Conservation (phyloP, 176 grass and related monocot species). For the barley (Hordeum vulgare) region DNA sequence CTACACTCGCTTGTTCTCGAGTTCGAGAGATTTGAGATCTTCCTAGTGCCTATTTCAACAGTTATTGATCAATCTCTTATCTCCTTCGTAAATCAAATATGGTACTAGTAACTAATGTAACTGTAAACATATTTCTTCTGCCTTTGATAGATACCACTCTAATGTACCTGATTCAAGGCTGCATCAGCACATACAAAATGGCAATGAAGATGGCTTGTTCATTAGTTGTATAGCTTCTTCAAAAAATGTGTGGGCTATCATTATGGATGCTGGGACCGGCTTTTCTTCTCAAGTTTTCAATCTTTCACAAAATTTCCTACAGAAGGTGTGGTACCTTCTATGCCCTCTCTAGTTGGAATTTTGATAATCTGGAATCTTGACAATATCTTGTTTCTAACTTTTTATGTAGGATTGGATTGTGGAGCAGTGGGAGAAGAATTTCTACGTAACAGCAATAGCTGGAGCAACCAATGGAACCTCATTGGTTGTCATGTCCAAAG, state of each 20-base stretch:
- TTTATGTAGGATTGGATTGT: constrained; percentile 74
- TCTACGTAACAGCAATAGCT: constrained; percentile 77
- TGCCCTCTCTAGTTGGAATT: neutral
- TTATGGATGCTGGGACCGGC: constrained; percentile 72
- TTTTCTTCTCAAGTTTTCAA: constrained; percentile 67
- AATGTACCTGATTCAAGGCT: constrained; percentile 75
- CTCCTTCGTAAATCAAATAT: neutral
- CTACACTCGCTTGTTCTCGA: neutral
- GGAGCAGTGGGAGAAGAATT: constrained; percentile 83
- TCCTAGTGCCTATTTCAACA: neutral
- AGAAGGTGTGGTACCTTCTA: constrained; percentile 42
- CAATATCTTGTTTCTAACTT: neutral
- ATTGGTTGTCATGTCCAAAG: constrained; percentile 88
- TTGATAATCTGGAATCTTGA: neutral
- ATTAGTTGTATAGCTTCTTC: constrained; percentile 79
- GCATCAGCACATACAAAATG: constrained; percentile 69
- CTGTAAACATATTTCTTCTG: constrained; percentile 7
- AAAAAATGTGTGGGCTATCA: constrained; percentile 62
- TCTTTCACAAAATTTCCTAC: constrained; percentile 59
- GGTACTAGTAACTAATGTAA: neutral
- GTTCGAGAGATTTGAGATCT: neutral
- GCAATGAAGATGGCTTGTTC: constrained; percentile 62
- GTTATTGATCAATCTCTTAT: neutral
- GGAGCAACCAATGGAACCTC: constrained; percentile 72
- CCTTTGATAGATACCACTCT: constrained; percentile 59